phyloP scores from a whole-genome alignment of 2,329 filamentous ascomycete species.

The Penicillium sp. region DNA sequence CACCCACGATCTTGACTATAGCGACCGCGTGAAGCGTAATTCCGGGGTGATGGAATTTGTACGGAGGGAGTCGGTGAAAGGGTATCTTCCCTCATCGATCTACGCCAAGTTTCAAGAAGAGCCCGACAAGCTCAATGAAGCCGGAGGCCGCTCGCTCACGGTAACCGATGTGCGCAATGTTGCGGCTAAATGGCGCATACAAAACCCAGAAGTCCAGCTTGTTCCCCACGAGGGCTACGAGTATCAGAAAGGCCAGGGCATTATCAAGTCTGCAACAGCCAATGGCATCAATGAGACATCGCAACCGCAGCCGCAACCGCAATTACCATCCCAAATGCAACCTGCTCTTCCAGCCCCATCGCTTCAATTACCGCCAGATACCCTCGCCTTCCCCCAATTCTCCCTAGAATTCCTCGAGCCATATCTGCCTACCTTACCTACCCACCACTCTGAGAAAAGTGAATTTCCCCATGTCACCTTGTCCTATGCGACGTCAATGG shows the following conservation, averaged over 20 bases:
- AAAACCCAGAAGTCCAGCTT: slow-evolving; percentile 45
- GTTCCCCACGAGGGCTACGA: slow-evolving; percentile 48
- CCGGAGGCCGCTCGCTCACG: slow-evolving; percentile 48
- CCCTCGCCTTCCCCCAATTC: slow-evolving; percentile 46
- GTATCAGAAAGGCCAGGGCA: slow-evolving; percentile 45
- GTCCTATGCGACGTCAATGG: slow-evolving; percentile 88
- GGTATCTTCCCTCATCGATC: slow-evolving; percentile 51
- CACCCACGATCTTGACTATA: slow-evolving; percentile 49
- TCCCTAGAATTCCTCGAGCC: slow-evolving; percentile 49
- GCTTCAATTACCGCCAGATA: slow-evolving; percentile 36
- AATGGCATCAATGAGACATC: slow-evolving; percentile 13
- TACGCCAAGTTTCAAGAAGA: slow-evolving; percentile 50
- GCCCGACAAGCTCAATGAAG: slow-evolving; percentile 43
- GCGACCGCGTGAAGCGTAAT: slow-evolving; percentile 50
- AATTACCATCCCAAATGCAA: slow-evolving; percentile 1
- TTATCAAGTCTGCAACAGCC: slow-evolving; percentile 33
- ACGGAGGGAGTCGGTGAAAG: slow-evolving; percentile 46
- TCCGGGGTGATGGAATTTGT: slow-evolving; percentile 50
- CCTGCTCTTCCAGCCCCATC: slow-evolving; percentile 12
- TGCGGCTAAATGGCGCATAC: slow-evolving; percentile 49
- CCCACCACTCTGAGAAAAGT: slow-evolving; percentile 26
- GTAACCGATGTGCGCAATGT: slow-evolving; percentile 51
- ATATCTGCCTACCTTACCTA: slow-evolving; percentile 47
- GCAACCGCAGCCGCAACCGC: slow-evolving; percentile 3
- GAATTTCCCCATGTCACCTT: slow-evolving; percentile 66